phyloP scores from a whole-genome alignment of 2,329 filamentous ascomycete genomes.

The Orbilia brochopaga region DNA sequence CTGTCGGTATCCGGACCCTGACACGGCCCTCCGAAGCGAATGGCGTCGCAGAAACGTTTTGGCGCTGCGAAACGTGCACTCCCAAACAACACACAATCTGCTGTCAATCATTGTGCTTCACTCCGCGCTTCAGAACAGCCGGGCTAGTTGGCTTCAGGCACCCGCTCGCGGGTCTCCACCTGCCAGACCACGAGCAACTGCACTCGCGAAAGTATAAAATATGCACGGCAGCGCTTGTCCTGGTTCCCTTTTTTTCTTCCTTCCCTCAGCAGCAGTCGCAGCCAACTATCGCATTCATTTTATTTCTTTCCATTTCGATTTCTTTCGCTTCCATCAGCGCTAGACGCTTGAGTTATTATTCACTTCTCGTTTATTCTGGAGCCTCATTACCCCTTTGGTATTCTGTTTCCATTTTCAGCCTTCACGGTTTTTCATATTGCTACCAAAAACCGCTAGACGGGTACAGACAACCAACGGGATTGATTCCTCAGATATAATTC shows the following conservation, averaged over 20 bases:
- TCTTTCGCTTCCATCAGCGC: conserved; percentile 40
- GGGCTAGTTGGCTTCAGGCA: conserved; percentile 13
- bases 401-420: conserved; percentile 28
- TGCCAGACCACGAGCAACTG: background rate
- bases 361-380: conserved; percentile 22
- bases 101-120: conserved; percentile 25
- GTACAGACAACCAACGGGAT: conserved; percentile 46
- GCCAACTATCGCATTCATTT: conserved; percentile 33
- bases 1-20: conserved; percentile 7
- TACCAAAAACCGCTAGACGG: conserved; percentile 50
- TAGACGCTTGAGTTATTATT: conserved; percentile 42
- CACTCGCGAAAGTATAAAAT: conserved; percentile 31
- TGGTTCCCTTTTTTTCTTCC: conserved; percentile 9
- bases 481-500: conserved; percentile 32
- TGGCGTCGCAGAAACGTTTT: conserved; percentile 50
- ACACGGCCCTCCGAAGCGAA: conserved; percentile 41
- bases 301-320: conserved; percentile 37
- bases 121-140: conserved; percentile 46
- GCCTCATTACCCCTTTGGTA: conserved; percentile 3
- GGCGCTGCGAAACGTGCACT: conserved; percentile 31
- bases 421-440: no score
- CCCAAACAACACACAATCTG: conserved; percentile 39
- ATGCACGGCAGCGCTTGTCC: conserved; percentile 16
- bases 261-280: conserved; percentile 44
- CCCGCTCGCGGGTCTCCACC: background rate